These are phyloP conservation scores for Croton setiger DNA, from an alignment of 441 rosid genomes.

Conservation along the genomic window DNA sequence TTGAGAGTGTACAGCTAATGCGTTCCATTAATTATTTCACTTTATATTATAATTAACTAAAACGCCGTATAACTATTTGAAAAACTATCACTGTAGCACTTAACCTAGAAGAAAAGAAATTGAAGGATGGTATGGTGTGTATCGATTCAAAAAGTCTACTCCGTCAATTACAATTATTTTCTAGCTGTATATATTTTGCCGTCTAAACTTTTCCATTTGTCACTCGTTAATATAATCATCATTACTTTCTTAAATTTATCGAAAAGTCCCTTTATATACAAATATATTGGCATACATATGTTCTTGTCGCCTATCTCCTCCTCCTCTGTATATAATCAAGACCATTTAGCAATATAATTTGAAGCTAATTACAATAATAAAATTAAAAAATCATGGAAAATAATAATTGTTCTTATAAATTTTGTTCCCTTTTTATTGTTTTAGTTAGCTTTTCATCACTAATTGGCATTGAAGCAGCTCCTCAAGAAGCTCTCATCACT, in stretches of 20 bases:
- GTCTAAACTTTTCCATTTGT: background rate
- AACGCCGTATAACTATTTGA: no score
- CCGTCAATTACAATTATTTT: no score
- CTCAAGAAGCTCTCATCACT: constrained; percentile 30
- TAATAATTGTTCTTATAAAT: background rate
- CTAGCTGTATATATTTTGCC: background rate
- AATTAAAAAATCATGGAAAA: background rate
- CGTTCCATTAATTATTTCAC: no score
- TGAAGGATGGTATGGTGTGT: no score
- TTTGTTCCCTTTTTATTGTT: background rate
- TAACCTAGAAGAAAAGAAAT: no score
- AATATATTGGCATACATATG: no score
- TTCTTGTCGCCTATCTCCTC: no score
- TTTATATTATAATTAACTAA: no score
- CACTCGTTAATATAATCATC: background rate
- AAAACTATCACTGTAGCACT: no score
- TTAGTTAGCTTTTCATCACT: background rate
- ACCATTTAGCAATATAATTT: no score
- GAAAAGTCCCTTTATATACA: background rate
- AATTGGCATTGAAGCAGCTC: constrained; percentile 31
- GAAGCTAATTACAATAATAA: background rate
- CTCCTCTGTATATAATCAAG: background rate
- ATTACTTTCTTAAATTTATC: background rate
- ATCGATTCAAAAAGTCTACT: no score
- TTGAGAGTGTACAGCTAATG: no score